Evolutionary conservation across 2,329 filamentous ascomycete species (phyloP).

Genomic region (Diplocarpon mali): DNA sequence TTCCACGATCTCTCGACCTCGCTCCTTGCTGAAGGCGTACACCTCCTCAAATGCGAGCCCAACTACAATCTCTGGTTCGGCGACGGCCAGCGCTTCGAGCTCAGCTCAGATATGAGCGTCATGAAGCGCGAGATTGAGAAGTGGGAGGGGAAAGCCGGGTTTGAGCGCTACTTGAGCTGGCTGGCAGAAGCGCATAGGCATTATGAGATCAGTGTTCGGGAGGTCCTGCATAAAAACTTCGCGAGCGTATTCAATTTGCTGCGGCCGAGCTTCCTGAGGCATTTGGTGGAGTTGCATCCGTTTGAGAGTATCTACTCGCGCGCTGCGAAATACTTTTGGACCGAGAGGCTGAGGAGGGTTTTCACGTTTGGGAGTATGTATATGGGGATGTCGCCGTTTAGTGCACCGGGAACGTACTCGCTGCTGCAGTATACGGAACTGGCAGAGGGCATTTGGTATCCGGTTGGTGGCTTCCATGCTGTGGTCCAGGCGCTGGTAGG

Average conservation of each 20-base stretch:
- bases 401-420: slow-evolving; percentile 64
- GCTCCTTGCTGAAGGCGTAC: slow-evolving; percentile 52
- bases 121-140: slow-evolving; percentile 64
- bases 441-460: slow-evolving; percentile 68
- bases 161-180: slow-evolving; percentile 56
- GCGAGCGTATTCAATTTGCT: slow-evolving; percentile 46
- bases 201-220: slow-evolving; percentile 55
- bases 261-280: slow-evolving; percentile 44
- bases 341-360: slow-evolving; percentile 55
- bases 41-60: slow-evolving; percentile 59
- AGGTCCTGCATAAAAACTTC: slow-evolving; percentile 60
- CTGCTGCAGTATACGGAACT: slow-evolving; percentile 66
- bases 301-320: slow-evolving; percentile 60
- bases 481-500: slow-evolving; percentile 51
- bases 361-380: slow-evolving; percentile 78
- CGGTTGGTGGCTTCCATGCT: slow-evolving; percentile 57
- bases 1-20: slow-evolving; percentile 59
- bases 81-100: slow-evolving; percentile 51
- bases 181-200: slow-evolving; percentile 56
- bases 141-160: slow-evolving; percentile 63
- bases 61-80: slow-evolving; percentile 69
- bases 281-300: slow-evolving; percentile 52
- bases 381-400: slow-evolving; percentile 71
- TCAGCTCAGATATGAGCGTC: slow-evolving; percentile 55
- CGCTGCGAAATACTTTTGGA: slow-evolving; percentile 56